These are phyloP conservation scores for Schizosaccharomyces cryophilus DNA, from an alignment of 805 yeast genomes.

Conservation along the genomic window DNA sequence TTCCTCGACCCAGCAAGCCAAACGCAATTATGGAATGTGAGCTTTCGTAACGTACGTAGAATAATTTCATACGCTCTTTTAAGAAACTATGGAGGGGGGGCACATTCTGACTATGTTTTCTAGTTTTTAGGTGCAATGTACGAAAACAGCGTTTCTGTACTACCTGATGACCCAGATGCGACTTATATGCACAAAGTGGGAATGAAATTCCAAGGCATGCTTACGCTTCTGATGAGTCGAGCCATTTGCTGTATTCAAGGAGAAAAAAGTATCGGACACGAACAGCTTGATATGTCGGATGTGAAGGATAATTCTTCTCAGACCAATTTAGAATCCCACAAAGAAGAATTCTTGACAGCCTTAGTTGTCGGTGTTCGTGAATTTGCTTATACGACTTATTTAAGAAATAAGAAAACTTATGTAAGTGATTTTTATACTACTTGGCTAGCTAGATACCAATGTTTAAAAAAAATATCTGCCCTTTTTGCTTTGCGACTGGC, in stretches of 20 bases:
- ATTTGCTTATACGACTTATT: too few relatives aligned
- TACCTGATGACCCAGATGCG: neutral
- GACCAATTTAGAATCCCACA: neutral
- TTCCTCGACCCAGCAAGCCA: slow-evolving; percentile 29
- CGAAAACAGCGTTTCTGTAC: neutral
- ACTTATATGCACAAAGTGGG: neutral
- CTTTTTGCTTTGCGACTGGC: neutral
- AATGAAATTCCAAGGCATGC: slow-evolving; percentile 2
- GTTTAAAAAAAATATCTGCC: too few relatives aligned
- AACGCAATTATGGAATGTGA: slow-evolving; percentile 51
- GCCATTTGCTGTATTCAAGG: neutral
- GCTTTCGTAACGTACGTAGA: slow-evolving; percentile 31
- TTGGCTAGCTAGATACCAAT: too few relatives aligned
- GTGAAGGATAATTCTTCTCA: neutral
- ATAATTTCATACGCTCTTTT: neutral
- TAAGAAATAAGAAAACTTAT: too few relatives aligned
- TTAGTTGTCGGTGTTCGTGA: neutral
- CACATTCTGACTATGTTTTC: neutral
- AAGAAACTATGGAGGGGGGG: neutral
- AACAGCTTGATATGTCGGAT: neutral
- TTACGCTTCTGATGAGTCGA: neutral
- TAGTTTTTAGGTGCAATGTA: neutral
- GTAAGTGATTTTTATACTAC: too few relatives aligned
- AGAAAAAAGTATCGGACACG: neutral
- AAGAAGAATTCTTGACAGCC: neutral